These are phyloP conservation scores for Aechmea fasciata DNA, from an alignment of 176 grass and related monocot genomes.

Conservation along the genomic window DNA sequence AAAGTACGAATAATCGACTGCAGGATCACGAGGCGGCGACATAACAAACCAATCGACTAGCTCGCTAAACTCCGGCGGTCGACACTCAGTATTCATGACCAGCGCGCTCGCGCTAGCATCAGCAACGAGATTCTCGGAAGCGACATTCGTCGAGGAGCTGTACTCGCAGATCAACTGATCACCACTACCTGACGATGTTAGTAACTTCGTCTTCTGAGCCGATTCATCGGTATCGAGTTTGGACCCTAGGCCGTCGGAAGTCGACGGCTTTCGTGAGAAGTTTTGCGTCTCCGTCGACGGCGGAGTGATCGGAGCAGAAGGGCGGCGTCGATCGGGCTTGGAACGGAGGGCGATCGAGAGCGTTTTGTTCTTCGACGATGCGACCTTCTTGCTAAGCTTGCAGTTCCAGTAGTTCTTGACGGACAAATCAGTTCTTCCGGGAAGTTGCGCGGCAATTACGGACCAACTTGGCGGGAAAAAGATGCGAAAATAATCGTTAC, in stretches of 20 bases:
- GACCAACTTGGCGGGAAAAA: conserved; percentile 33
- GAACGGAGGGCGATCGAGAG: not conserved
- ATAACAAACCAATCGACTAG: not conserved
- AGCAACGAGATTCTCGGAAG: not conserved
- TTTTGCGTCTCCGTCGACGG: not conserved
- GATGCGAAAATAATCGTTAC: not conserved
- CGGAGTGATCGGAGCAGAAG: not conserved
- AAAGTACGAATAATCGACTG: not conserved
- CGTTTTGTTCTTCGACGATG: not conserved
- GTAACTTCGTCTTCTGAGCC: too few species aligned
- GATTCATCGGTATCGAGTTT: too few species aligned
- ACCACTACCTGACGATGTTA: too few species aligned
- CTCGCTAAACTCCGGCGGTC: not conserved
- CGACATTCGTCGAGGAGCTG: not conserved
- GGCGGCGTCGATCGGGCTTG: not conserved
- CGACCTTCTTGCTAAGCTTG: conserved; percentile 47
- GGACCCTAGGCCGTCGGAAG: not conserved
- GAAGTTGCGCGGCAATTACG: conserved; percentile 30
- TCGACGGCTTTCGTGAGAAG: not conserved
- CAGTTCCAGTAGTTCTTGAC: conserved; percentile 68
- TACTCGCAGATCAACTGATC: too few species aligned
- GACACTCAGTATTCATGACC: not conserved
- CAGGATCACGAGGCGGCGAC: not conserved
- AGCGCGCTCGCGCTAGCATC: not conserved
- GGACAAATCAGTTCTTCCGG: conserved; percentile 45